Percentiles rank a stretch among this genome's conserved stretches.
Evolutionary conservation across 2,329 filamentous ascomycete species (phyloP).

Genomic region (Botrytis porri): DNA sequence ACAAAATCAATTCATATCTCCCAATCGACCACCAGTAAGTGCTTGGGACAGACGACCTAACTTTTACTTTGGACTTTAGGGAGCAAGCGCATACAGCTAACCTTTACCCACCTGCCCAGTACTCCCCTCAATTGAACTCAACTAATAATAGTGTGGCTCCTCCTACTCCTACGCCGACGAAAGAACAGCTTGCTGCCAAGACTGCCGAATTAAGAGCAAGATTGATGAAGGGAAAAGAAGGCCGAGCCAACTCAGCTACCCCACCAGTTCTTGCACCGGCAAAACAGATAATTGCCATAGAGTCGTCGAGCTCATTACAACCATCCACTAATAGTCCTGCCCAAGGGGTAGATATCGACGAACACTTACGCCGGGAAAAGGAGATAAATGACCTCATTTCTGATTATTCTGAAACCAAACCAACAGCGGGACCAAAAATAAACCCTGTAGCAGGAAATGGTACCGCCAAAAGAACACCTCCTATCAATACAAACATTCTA

Average conservation of each 20-base stretch:
- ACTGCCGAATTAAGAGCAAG: conserved; percentile 37
- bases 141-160: conserved; percentile 21
- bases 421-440: conserved; percentile 23
- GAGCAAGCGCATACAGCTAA: conserved; percentile 25
- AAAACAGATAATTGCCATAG: conserved; percentile 17
- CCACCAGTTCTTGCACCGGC: conserved; percentile 24
- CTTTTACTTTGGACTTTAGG: background rate
- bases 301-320: conserved; percentile 25
- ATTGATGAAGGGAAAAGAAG: conserved; percentile 31
- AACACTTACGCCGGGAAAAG: conserved; percentile 28
- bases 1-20: conserved; percentile 30
- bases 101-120: conserved; percentile 23
- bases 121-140: conserved; percentile 27
- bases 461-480: background rate
- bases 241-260: conserved; percentile 29
- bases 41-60: conserved; percentile 9
- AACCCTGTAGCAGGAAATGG: conserved; percentile 22
- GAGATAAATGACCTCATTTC: conserved; percentile 34
- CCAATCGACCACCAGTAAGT: conserved; percentile 31
- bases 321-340: conserved; percentile 26
- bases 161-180: conserved; percentile 23
- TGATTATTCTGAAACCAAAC: conserved; percentile 30
- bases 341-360: background rate
- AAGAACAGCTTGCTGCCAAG: conserved; percentile 33
- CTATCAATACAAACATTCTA: conserved; percentile 9